Evolutionary conservation across 2,329 filamentous ascomycete species (phyloP), one percentile per base, ranked within the genome.

Genomic region (Colletotrichum agaves): DNA sequence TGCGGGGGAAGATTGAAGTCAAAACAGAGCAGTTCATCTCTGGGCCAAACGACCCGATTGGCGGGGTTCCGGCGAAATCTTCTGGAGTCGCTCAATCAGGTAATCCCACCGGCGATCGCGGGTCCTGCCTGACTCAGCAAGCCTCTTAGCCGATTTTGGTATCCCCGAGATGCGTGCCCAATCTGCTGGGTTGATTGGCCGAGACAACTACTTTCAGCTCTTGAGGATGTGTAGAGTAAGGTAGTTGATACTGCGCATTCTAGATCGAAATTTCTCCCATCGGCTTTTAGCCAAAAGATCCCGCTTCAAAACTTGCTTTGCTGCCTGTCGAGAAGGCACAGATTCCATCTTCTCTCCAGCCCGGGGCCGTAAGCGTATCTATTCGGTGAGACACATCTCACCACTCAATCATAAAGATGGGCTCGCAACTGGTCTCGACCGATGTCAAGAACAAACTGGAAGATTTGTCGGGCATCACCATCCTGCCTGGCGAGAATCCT

Each of bases 401-500:
- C 33, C 17, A 7, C 4, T 19, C 11, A 15, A 11, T 21, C 8
- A 13, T 17, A 57, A 71, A 69, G 10, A 82, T 81, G 80, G 75
- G 72, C 8, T 73, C 79, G 2, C 72, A 73, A n/a, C 71, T 83
- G 4, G 77, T 78, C 35, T 76, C 78, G 1, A 76, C 78, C 10
- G 81, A 85, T 46, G 78, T 80, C 13, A 79, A 77, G 69, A 86
- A 86, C 75, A 85, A 83, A 77, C 75, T 87, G 11, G 83, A 87
- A 73, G 85, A 88, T 59, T 76, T 88, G 27, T 87, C 86, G 1
- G 85, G 85, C 13, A 78, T 87, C 55, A 74, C 78, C 19, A 73
- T 84, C 63, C 75, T 80, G 70, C 82, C 84, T 0, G 86, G 84
- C 50, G 86, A 88, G 74, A 97, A 96, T 72, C 93, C 93, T 1